A percentile compares a stretch with the other conserved stretches of the same genome.
phyloP scores from a whole-genome alignment of 192 early-diverging fungal species.

The Backusella luteola region DNA sequence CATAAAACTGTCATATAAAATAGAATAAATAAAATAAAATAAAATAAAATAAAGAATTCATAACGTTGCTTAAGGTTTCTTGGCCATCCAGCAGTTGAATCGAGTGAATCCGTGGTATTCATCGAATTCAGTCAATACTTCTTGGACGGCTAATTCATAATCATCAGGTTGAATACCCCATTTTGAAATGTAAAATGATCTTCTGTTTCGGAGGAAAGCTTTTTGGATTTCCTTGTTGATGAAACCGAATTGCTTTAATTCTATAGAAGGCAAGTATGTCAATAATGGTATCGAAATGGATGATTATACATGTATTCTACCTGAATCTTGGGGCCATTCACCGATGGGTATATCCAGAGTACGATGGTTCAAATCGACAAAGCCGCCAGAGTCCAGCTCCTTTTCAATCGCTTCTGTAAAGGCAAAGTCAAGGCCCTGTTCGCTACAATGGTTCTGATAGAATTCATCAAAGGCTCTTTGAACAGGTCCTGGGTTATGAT shows the following conservation, averaged over 20 bases:
- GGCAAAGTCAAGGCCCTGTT: constrained; percentile 16
- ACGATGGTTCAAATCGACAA: constrained; percentile 14
- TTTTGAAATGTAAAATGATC: constrained; percentile 19
- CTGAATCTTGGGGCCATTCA: constrained; percentile 38
- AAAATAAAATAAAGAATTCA: background rate
- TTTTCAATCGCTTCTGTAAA: constrained; percentile 14
- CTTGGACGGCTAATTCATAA: constrained; percentile 32
- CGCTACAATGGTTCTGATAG: constrained; percentile 17
- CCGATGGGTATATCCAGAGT: constrained; percentile 38
- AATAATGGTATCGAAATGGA: no score
- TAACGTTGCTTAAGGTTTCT: constrained; percentile 15
- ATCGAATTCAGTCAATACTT: constrained; percentile 36
- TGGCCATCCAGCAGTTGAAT: constrained; percentile 30
- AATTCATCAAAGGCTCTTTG: constrained; percentile 27
- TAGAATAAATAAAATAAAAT: background rate
- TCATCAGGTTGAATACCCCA: constrained; percentile 35
- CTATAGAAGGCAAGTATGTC: background rate
- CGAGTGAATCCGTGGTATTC: constrained; percentile 34
- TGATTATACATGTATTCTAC: constrained; percentile 1
- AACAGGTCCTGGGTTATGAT: constrained; percentile 37
- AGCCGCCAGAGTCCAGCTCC: constrained; percentile 17
- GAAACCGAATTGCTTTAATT: constrained; percentile 41
- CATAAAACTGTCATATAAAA: constrained; percentile 6
- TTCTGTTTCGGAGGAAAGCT: constrained; percentile 26
- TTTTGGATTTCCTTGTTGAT: constrained; percentile 38